phyloP scores from a whole-genome alignment of 2,329 filamentous ascomycete species.

The Paraconiothyrium brasiliense region DNA sequence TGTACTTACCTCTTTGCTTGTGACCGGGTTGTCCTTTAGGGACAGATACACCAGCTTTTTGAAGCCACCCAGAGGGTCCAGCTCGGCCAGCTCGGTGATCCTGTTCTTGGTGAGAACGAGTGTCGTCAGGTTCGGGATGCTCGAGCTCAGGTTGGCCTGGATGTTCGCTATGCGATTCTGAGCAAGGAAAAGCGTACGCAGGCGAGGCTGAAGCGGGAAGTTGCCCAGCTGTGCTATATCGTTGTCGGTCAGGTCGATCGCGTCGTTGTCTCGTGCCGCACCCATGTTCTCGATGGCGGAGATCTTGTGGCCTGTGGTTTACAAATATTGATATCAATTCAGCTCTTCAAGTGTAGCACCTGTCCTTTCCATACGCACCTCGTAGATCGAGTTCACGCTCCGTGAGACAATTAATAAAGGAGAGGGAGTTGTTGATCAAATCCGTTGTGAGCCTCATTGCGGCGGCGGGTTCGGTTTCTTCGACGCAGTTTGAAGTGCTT shows the following conservation, averaged over 20 bases:
- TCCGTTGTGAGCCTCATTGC: conserved; percentile 94
- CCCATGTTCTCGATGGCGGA: conserved; percentile 97
- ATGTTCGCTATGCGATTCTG: conserved; percentile 88
- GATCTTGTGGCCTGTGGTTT: conserved; percentile 90
- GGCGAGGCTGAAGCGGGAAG: conserved; percentile 88
- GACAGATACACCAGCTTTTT: conserved; percentile 79
- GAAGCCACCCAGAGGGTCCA: conserved; percentile 80
- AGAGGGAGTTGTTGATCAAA: conserved; percentile 91
- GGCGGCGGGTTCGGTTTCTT: conserved; percentile 26
- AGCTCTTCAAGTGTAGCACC: conserved; percentile 92
- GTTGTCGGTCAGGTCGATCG: conserved; percentile 98
- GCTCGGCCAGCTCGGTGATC: conserved; percentile 82
- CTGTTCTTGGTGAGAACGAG: conserved; percentile 86
- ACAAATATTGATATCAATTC: conserved; percentile 79
- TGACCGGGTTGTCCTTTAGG: conserved; percentile 86
- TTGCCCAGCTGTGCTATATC: conserved; percentile 90
- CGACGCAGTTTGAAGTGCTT: background rate
- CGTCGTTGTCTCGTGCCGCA: conserved; percentile 92
- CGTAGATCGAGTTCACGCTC: conserved; percentile 98
- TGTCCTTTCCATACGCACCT: conserved; percentile 97
- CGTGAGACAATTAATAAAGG: conserved; percentile 98
- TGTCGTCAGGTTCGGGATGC: conserved; percentile 82
- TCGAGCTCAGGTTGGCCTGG: conserved; percentile 76
- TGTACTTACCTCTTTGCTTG: conserved; percentile 81
- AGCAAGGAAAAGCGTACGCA: conserved; percentile 87